These are phyloP conservation scores for Phytophthora kernoviae DNA, from an alignment of 352 stramenopile genomes.

Conservation along the genomic window DNA sequence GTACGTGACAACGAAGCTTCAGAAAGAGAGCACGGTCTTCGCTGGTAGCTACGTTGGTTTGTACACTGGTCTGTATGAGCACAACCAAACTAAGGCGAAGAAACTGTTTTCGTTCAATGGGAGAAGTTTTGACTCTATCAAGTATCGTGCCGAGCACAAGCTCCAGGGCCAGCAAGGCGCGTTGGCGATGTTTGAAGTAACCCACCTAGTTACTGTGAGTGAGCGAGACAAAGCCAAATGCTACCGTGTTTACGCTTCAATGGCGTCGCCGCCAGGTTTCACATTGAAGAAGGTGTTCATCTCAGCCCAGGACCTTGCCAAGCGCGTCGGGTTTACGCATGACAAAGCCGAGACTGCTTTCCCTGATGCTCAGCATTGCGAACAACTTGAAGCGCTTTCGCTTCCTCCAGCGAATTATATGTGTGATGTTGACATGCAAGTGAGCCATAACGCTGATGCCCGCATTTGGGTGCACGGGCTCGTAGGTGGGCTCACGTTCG, in stretches of 20 bases:
- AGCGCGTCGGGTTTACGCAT: not conserved
- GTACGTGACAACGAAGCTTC: not conserved
- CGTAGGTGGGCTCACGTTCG: slow-evolving; percentile 4
- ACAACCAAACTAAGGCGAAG: not conserved
- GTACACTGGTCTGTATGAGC: slow-evolving; percentile 2
- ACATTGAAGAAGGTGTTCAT: not conserved
- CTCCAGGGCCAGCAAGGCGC: not conserved
- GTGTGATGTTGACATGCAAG: slow-evolving; percentile 10
- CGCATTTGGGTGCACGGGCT: slow-evolving; percentile 4
- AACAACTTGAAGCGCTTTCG: not conserved
- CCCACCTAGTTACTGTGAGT: slow-evolving; percentile 3
- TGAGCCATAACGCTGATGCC: slow-evolving; percentile 1
- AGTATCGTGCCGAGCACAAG: slow-evolving; percentile 3
- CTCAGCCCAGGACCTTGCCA: not conserved
- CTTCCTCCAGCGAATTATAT: slow-evolving; percentile 2
- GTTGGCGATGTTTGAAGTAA: slow-evolving; percentile 3
- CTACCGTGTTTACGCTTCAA: slow-evolving; percentile 3
- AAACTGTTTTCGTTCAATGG: slow-evolving; percentile 2
- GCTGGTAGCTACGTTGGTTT: not conserved
- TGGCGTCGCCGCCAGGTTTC: not conserved
- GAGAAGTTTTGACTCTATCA: slow-evolving; percentile 3
- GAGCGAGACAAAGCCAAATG: not conserved
- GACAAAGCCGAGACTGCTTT: not conserved
- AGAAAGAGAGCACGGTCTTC: slow-evolving; percentile 3
- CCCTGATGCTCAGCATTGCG: not conserved